Evolutionary conservation across 1,139 yeast species (phyloP), one percentile per base, ranked within the genome.

Genomic region (Suhomyces panamericanus): DNA sequence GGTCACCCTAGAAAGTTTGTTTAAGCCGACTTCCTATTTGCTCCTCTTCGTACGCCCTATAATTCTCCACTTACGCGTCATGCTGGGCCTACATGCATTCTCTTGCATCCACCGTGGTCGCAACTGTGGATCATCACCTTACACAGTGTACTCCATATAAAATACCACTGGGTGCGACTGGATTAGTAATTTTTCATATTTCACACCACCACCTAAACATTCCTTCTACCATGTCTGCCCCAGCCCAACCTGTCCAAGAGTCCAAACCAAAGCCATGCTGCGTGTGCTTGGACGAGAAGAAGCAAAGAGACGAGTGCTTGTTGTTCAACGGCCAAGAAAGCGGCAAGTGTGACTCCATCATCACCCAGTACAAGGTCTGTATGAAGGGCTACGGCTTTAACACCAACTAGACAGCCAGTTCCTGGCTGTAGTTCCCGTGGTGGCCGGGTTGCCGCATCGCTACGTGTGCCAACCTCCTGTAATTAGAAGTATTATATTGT

Each of bases 241-340:
- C 40, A 37, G 41, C 41, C 10, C 36, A 39, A 15, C 12, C 36
- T 11, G 28, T 28, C 41, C 41, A 45, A 28, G 39, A 36, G 31
- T 31, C 63, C 38, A 85, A 87, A 63, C 95, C 95, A 54, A 93
- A 91, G 70, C 97, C 99, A 49, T 93, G 99, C 68, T 93, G 99
- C 60, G 98, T 93, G 27, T 93, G 99, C 67, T 79, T 85, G 54
- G 87, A 85, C 31, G 95, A 91, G 62, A 93, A 91, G 72, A 78
- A 85, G 52, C 64, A 69, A 22, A 78, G 99, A 60, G 99, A 93
- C 60, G 90, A 90, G 59, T 93, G 99, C 63, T 71, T 91, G 48
- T 75, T 93, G 49, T 70, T 80, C 57, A 82, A 88, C 58, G 97
- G 96, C 40, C 85, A 85, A 57, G 96, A 90, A 31, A 75, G 87